A percentile compares a stretch with the other conserved stretches of the same genome.
Evolutionary conservation across 2,329 filamentous ascomycete species (phyloP).

Genomic region (Raffaelea arxii): DNA sequence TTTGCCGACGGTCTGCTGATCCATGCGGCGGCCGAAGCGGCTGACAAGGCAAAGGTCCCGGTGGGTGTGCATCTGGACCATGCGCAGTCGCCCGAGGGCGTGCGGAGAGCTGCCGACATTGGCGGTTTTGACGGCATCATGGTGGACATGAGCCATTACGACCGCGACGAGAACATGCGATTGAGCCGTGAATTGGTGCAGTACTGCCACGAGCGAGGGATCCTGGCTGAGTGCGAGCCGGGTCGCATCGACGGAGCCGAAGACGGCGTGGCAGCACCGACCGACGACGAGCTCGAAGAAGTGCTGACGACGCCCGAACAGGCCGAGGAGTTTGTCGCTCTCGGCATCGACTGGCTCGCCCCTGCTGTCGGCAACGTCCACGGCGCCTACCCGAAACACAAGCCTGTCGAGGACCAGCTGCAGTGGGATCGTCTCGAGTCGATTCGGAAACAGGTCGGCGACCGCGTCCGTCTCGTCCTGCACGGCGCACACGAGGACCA

Average conservation of each 20-base stretch:
- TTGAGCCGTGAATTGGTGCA: slow-evolving; percentile 50
- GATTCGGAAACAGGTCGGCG: slow-evolving; percentile 21
- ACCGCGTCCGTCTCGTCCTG: slow-evolving; percentile 12
- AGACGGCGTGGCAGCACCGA: slow-evolving; percentile 49
- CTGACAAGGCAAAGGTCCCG: slow-evolving; percentile 44
- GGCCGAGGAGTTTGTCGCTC: slow-evolving; percentile 48
- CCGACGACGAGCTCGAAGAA: slow-evolving; percentile 27
- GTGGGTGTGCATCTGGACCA: slow-evolving; percentile 58
- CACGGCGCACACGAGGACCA: slow-evolving; percentile 14
- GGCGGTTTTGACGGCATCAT: slow-evolving; percentile 62
- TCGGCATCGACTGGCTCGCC: slow-evolving; percentile 54
- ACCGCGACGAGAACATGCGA: slow-evolving; percentile 58
- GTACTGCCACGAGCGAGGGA: slow-evolving; percentile 53
- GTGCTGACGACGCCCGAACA: slow-evolving; percentile 49
- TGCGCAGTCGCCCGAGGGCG: slow-evolving; percentile 49
- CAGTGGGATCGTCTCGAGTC: slow-evolving; percentile 40
- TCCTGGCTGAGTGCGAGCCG: slow-evolving; percentile 58
- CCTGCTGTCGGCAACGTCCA: slow-evolving; percentile 59
- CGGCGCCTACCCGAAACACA: slow-evolving; percentile 47
- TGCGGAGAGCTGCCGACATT: slow-evolving; percentile 43
- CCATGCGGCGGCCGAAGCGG: slow-evolving; percentile 44
- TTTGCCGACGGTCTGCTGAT: slow-evolving; percentile 47
- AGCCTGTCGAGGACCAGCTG: slow-evolving; percentile 41
- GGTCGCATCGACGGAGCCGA: slow-evolving; percentile 54
- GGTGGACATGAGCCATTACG: slow-evolving; percentile 68